Evolutionary conservation across 2,329 filamentous ascomycete genomes (phyloP), one percentile per base, ranked within the genome.

Genomic region (Orbilia javanica): DNA sequence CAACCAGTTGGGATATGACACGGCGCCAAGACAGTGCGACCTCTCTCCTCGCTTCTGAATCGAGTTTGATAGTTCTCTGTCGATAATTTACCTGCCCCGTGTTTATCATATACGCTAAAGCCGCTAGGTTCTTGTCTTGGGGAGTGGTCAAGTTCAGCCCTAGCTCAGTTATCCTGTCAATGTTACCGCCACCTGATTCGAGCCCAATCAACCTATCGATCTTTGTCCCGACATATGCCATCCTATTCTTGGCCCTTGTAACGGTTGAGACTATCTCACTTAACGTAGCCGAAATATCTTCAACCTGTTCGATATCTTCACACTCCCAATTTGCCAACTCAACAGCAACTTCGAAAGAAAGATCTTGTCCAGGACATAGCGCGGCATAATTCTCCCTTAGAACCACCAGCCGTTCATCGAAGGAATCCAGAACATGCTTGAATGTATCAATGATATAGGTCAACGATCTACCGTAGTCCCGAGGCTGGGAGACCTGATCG

Each of bases 241-340:
- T 60, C 18, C 36, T 22, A 15, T 60, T 42, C 10, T 31, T 39
- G 5, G 53, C 53, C 25, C 31, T 36, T 10, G 53, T 42, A 11
- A 25, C 20, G 4, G 53, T 60, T 39, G 53, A 60, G 10, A 60
- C 53, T 15, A 36, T 1, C 11, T 60, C 31, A 13, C 53, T 60
- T 8, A 60, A 36, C 1, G 29, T 39, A 5, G n/a, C 8, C 7
- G 53, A 60, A 25, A 60, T 60, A 22, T 27, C 20, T 1, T 39
- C n/a, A 1, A 36, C 36, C 13, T 60, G 31, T 6, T 42, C 36
- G 7, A 60, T 3, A 6, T 25, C 31, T 22, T 39, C 3, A 18
- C 31, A 60, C 13, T 60, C 29, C 53, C 53, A 60, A 15, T 39
- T 60, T 7, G 31, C 53, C 4, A 60, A 8, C 11, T 60, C 53